Conservation (phyloP, 805 yeast species). For the Isabelozyma heimii region DNA sequence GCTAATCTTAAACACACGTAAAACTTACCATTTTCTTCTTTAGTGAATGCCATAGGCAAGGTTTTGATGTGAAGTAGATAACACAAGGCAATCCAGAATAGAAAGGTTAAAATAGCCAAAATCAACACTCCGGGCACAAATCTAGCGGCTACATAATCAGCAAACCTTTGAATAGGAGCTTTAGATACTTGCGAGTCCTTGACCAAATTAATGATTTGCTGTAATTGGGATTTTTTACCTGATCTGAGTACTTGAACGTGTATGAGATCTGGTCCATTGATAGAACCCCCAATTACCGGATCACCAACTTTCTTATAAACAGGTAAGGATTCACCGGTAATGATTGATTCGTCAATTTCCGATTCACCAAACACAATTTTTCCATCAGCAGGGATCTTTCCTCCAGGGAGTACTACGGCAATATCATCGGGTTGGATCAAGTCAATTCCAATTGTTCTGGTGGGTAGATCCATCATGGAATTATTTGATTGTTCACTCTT, state of each 20-base stretch:
- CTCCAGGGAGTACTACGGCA: slow-evolving; percentile 79
- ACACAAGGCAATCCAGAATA: slow-evolving; percentile 36
- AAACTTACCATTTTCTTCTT: slow-evolving; percentile 51
- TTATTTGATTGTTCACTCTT: slow-evolving; percentile 1
- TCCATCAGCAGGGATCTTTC: slow-evolving; percentile 91
- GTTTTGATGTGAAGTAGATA: slow-evolving; percentile 11
- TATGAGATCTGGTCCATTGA: slow-evolving; percentile 74
- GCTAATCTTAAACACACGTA: slow-evolving; percentile 74
- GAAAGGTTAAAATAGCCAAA: slow-evolving; percentile 64
- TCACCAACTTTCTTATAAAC: slow-evolving; percentile 62
- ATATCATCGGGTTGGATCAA: slow-evolving; percentile 75
- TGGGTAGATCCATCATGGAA: slow-evolving; percentile 26
- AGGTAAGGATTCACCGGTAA: slow-evolving; percentile 90
- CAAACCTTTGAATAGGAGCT: slow-evolving; percentile 88
- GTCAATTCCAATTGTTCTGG: slow-evolving; percentile 64
- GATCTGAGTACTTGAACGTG: slow-evolving; percentile 66
- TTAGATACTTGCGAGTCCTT: slow-evolving; percentile 84
- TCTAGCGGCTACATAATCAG: slow-evolving; percentile 79
- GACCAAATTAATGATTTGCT: slow-evolving; percentile 83
- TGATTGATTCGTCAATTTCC: slow-evolving; percentile 82
- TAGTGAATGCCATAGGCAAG: slow-evolving; percentile 49
- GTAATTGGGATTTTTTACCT: slow-evolving; percentile 82
- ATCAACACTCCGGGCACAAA: slow-evolving; percentile 77
- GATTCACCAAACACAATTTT: slow-evolving; percentile 71
- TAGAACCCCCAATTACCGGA: slow-evolving; percentile 81